These are phyloP conservation scores for Sisymbrium altissimum DNA, from an alignment of 345 rosid genomes.

Conservation along the genomic window DNA sequence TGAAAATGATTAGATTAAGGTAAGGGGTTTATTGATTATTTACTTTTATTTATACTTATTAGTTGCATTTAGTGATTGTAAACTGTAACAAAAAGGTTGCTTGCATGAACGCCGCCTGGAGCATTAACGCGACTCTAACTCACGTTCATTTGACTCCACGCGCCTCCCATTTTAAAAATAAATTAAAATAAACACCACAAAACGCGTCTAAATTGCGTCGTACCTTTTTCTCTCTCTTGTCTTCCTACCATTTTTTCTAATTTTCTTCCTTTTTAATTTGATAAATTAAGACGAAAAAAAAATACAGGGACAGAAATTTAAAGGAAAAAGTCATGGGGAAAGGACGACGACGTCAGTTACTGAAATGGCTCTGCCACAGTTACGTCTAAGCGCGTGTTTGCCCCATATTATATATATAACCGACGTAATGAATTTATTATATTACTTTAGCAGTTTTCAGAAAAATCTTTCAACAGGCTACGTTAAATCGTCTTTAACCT, in stretches of 20 bases:
- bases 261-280: no score
- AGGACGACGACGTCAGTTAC: not conserved
- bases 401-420: not conserved
- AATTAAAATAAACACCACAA: not conserved
- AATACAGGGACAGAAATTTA: no score
- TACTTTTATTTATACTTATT: not conserved
- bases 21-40: not conserved
- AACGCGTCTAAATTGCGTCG: not conserved
- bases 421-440: not conserved
- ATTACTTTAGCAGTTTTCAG: not conserved
- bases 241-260: not conserved
- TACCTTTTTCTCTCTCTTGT: not conserved
- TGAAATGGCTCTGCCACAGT: not conserved
- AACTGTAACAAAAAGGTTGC: not conserved
- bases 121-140: constrained; percentile 2
- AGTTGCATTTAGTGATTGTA: not conserved
- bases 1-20: not conserved
- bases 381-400: not conserved
- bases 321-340: not conserved
- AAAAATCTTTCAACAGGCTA: not conserved
- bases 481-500: not conserved
- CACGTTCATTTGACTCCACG: not conserved
- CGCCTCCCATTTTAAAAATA: not conserved
- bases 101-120: constrained; percentile 31
- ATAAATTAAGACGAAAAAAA: no score